Evolutionary conservation across 2,329 filamentous ascomycete genomes (phyloP), one percentile per base, ranked within the genome.

Genomic region (Trichocomaceae sp.): DNA sequence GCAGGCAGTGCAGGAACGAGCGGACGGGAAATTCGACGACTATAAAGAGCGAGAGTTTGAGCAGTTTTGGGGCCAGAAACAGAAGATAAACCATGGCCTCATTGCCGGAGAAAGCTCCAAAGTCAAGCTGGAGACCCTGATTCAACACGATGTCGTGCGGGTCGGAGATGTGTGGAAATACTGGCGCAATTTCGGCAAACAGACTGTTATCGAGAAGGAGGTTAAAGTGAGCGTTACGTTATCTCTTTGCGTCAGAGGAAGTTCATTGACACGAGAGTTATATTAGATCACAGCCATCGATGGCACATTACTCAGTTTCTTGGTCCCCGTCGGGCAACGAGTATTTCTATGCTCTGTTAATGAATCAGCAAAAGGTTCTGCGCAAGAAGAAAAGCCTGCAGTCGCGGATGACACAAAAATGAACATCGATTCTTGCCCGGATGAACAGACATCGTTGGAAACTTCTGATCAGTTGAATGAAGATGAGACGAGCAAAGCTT

Each of bases 21-120:
- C 72, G 1, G 68, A 71, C 0, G 83, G 83, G 0, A 72, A 74
- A 6, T 86, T 80, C 58, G 81, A 86, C 60, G 69, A 69, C 5
- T 82, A 77, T 68, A 79, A 83, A 64, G 76, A 77, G 46, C 65
- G 70, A 46, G 76, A 82, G 56, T 77, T 77, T 13, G 79, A 84
- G 63, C 65, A 73, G 54, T 80, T 78, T 60, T 84, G 81, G 79
- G 81, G 81, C 0, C 77, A 82, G 64, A 81, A 80, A 58, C 73
- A 75, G 63, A 73, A 68, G 56, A 56, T 71, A 35, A 61, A 65
- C 44, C 60, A 58, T 35, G 56, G 55, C 8, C 57, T 71, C 17
- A n/a, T 64, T 51, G 72, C 75, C 8, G 75, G 75, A 3, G 71
- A 77, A 54, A 72, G 69, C 55, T 68, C 68, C 5, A 71, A 67